Conservation (phyloP, 2,329 filamentous ascomycete species). For the Meredithiella fracta region DNA sequence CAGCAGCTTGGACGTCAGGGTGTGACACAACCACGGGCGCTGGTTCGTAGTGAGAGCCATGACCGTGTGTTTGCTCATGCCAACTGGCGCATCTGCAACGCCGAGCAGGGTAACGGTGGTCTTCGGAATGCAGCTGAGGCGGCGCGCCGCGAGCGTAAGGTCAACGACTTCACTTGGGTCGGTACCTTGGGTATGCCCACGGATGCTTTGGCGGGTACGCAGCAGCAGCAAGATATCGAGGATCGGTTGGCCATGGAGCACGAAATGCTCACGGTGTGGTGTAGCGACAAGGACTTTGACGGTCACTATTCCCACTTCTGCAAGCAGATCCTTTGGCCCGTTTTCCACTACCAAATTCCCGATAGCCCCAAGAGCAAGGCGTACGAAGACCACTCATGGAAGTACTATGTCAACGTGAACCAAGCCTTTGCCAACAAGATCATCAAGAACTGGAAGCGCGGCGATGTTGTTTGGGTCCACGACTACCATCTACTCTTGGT, state of each 20-base stretch:
- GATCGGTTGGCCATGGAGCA: constrained; percentile 66
- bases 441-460: constrained; percentile 79
- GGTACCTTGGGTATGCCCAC: constrained; percentile 90
- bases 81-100: constrained; percentile 66
- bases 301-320: constrained; percentile 92
- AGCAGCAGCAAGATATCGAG: constrained; percentile 68
- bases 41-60: constrained; percentile 43
- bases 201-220: constrained; percentile 58
- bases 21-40: constrained; percentile 36
- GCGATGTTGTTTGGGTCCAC: constrained; percentile 86
- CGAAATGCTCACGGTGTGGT: constrained; percentile 69
- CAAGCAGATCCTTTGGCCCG: constrained; percentile 95
- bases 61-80: constrained; percentile 59
- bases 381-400: constrained; percentile 92
- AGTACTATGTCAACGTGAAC: constrained; percentile 84
- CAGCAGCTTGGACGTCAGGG: constrained; percentile 36
- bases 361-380: constrained; percentile 98
- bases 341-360: constrained; percentile 95
- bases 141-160: constrained; percentile 49
- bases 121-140: constrained; percentile 77
- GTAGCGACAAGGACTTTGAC: constrained; percentile 81
- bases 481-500: constrained; percentile 89
- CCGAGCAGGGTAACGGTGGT: constrained; percentile 84
- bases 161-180: constrained; percentile 72
- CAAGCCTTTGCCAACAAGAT: constrained; percentile 86